phyloP scores from a whole-genome alignment of 2,329 filamentous ascomycete species.

The Blastomyces gilchristii region DNA sequence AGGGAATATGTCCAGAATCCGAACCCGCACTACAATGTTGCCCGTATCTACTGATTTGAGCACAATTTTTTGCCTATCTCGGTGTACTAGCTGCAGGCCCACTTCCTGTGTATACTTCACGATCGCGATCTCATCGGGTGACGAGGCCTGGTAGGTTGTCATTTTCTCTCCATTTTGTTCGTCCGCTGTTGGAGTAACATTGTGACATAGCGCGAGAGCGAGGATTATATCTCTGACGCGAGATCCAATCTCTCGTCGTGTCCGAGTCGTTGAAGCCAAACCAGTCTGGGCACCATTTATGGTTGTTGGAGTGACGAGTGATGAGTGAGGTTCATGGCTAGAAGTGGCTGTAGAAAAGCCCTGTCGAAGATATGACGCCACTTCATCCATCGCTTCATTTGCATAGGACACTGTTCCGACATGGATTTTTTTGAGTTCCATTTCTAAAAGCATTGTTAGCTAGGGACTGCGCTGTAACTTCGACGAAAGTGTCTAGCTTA shows the following conservation, averaged over 20 bases:
- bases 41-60: conserved; percentile 68
- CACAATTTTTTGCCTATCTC: conserved; percentile 77
- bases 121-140: conserved; percentile 95
- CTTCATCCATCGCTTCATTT: conserved; percentile 98
- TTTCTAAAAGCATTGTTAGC: conserved; percentile 46
- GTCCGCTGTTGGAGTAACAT: conserved; percentile 85
- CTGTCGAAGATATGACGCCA: conserved; percentile 73
- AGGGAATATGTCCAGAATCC: conserved; percentile 87
- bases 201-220: conserved; percentile 87
- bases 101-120: conserved; percentile 92
- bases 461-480: conserved; percentile 13
- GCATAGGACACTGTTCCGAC: conserved; percentile 97
- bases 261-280: conserved; percentile 58
- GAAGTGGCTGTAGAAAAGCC: conserved; percentile 53
- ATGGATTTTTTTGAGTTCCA: conserved; percentile 98
- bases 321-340: conserved; percentile 38
- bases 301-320: conserved; percentile 66
- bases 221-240: conserved; percentile 88
- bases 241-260: conserved; percentile 82
- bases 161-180: conserved; percentile 66
- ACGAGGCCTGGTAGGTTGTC: conserved; percentile 90
- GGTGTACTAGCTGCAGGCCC: conserved; percentile 70
- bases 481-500: conserved; percentile 23
- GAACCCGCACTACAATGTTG: conserved; percentile 67
- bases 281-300: conserved; percentile 52